phyloP scores from a whole-genome alignment of 805 yeast genomes.

The Zygoascus ofunaensis region DNA sequence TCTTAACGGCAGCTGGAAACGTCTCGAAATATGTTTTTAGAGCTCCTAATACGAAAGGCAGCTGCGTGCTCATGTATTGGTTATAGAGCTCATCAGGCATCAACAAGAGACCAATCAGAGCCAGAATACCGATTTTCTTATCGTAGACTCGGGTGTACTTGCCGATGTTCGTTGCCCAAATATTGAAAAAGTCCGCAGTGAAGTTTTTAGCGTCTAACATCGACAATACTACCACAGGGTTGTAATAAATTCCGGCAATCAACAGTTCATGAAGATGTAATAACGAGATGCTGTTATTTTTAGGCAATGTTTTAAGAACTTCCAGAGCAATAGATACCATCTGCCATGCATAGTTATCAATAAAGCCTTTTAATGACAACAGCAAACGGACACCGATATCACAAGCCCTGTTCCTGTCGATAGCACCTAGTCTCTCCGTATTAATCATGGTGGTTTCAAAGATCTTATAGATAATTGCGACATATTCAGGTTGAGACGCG shows the following conservation, averaged over 20 bases:
- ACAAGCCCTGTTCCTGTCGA: conserved; percentile 50
- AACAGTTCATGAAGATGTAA: conserved; percentile 52
- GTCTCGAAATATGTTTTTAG: conserved; percentile 46
- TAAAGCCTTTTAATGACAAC: conserved; percentile 43
- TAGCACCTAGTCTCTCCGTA: conserved; percentile 43
- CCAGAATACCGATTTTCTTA: conserved; percentile 64
- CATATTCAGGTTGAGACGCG: conserved; percentile 37
- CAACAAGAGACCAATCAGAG: conserved; percentile 45
- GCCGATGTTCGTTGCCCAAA: conserved; percentile 57
- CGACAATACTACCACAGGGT: conserved; percentile 45
- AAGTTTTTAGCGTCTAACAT: conserved; percentile 39
- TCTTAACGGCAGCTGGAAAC: conserved; percentile 64
- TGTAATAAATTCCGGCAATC: conserved; percentile 53
- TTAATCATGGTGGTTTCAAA: conserved; percentile 30
- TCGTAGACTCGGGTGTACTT: conserved; percentile 65
- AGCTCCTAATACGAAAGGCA: conserved; percentile 43
- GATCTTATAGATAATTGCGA: conserved; percentile 43
- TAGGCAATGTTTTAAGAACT: conserved; percentile 30
- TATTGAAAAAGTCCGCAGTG: conserved; percentile 44
- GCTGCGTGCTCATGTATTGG: conserved; percentile 21
- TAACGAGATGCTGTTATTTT: conserved; percentile 33
- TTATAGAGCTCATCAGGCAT: conserved; percentile 28
- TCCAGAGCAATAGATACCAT: conserved; percentile 39
- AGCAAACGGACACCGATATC: conserved; percentile 58
- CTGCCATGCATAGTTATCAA: conserved; percentile 38